Conservation (phyloP, 2,329 filamentous ascomycete species). For the Cladosporium sp. region DNA sequence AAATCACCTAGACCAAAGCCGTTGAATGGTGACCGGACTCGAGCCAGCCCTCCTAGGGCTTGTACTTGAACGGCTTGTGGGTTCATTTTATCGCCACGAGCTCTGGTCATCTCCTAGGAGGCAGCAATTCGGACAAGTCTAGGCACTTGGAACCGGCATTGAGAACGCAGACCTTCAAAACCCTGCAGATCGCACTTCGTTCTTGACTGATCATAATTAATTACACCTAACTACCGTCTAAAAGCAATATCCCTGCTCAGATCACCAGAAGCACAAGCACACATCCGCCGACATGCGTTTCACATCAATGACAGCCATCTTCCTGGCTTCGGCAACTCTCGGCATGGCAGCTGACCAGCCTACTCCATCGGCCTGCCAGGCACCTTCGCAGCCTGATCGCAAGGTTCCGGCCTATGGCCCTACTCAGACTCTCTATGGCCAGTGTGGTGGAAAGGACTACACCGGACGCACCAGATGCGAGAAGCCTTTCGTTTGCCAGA, state of each 20-base stretch:
- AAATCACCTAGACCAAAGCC: not conserved
- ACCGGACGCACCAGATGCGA: slow-evolving; percentile 33
- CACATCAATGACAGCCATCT: not conserved
- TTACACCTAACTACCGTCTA: not conserved
- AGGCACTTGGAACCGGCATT: not conserved
- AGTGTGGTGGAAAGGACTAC: slow-evolving; percentile 35
- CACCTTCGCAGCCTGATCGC: slow-evolving; percentile 6
- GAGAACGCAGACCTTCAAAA: not conserved
- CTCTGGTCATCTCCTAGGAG: not conserved
- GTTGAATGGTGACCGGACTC: slow-evolving; percentile 3
- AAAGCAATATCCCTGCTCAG: not conserved
- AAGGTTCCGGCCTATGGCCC: not conserved
- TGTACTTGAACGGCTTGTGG: not conserved
- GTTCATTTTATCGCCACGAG: not conserved
- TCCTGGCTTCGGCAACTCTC: slow-evolving; percentile 2
- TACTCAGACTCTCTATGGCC: slow-evolving; percentile 21
- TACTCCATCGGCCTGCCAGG: not conserved
- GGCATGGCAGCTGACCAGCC: slow-evolving; percentile 1
- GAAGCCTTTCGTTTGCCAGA: slow-evolving; percentile 26
- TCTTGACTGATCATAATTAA: not conserved
- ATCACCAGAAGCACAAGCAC: not conserved
- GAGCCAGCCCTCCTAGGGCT: not conserved
- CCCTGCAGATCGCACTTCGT: not conserved
- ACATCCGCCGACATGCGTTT: slow-evolving; percentile 1
- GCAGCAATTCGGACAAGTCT: not conserved